phyloP scores from a whole-genome alignment of 202 grass and related monocot genomes.

The Panicum hallii region DNA sequence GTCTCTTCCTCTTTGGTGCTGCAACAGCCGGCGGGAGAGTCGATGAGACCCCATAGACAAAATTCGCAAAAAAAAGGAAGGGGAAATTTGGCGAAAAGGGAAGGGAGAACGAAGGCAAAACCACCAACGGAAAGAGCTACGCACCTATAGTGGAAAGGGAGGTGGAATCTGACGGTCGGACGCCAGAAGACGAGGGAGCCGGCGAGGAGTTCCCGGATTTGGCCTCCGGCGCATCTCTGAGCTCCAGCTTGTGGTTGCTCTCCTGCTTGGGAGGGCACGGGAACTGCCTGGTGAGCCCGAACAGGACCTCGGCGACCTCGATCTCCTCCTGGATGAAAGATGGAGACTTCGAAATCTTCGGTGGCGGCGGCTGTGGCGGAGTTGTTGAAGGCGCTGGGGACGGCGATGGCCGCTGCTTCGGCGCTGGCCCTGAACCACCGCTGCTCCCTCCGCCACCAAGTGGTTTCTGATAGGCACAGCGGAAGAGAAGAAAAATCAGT shows the following conservation, averaged over 20 bases:
- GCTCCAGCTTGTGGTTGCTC: slow-evolving; percentile 67
- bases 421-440: slow-evolving; percentile 35
- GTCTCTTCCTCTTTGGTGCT: slow-evolving; percentile 90
- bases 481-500: slow-evolving; percentile 17
- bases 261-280: slow-evolving; percentile 63
- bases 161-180: slow-evolving; percentile 60
- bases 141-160: slow-evolving; percentile 63
- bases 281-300: slow-evolving; percentile 88
- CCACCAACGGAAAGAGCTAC: not conserved
- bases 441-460: slow-evolving; percentile 47
- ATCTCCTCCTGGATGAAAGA: slow-evolving; percentile 96
- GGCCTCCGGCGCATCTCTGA: slow-evolving; percentile 56
- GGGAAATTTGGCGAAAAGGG: not conserved
- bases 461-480: slow-evolving; percentile 61
- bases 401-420: slow-evolving; percentile 49
- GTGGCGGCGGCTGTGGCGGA: slow-evolving; percentile 52
- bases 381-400: slow-evolving; percentile 40
- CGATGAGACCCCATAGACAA: slow-evolving; percentile 10
- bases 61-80: not conserved
- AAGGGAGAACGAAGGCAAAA: not conserved
- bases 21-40: slow-evolving; percentile 7
- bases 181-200: slow-evolving; percentile 52
- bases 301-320: slow-evolving; percentile 97
- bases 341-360: slow-evolving; percentile 71
- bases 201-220: slow-evolving; percentile 76